Evolutionary conservation across 2,329 filamentous ascomycete genomes (phyloP), one percentile per base, ranked within the genome.

Genomic region (Herpotrichia juniperi): DNA sequence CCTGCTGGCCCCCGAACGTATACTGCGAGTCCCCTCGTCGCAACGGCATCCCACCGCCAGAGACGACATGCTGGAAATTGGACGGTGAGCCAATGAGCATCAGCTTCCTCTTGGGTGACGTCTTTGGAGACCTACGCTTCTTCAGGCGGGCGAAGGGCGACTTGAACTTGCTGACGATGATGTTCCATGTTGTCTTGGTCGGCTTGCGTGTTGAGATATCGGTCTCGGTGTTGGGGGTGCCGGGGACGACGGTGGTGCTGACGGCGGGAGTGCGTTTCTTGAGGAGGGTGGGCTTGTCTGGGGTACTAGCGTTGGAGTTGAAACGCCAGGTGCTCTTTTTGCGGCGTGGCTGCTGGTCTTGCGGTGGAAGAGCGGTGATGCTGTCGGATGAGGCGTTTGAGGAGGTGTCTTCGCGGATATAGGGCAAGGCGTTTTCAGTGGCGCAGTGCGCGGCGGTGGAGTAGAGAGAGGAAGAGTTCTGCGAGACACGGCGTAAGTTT

Each of bases 321-420:
- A 35, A 4, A 22, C 30, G 10, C 37, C 5, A 44, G 28, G 16
- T 31, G 21, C 39, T 31, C 4, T 4, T n/a, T 17, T 40, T 40
- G 37, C 37, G 37, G 19, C 21, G 54, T 6, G 22, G 30, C 17
- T 24, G 19, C 7, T 31, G 3, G 9, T n/a, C 24, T 40, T 40
- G 37, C 37, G 37, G 19, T 19, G 54, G 57, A 11, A 60, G 55
- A 14, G 57, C 57, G 40, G 57, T 60, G 46, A 60, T 44, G 16
- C n/a, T 42, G 19, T 56, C 50, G 28, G 47, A 14, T 26, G 34
- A 9, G 21, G 19, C 21, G 21, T 7, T 40, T 8, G 37, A 40
- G n/a, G n/a, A n/a, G 40, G 37, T 9, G 8, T 47, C 19, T 16
- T 47, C 19, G 50, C 28, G 32, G 48, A 55, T 11, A 40, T 21